A percentile compares a stretch with the other conserved stretches of the same genome.
Evolutionary conservation across 2,329 filamentous ascomycete species (phyloP).

Genomic region (Aureobasidium uvarum): DNA sequence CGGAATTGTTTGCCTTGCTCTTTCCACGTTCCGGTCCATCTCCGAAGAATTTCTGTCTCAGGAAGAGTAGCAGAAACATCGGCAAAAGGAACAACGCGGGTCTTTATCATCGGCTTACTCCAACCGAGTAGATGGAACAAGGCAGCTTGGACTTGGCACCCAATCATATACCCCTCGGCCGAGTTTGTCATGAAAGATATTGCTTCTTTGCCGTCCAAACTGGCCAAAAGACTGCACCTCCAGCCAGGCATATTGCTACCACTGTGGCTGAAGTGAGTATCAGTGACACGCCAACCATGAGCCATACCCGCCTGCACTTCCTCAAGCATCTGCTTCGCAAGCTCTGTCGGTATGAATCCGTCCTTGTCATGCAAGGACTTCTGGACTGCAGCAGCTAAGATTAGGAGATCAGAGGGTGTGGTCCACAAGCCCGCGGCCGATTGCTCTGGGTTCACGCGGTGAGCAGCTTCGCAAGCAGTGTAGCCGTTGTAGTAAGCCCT

Average conservation of each 20-base stretch:
- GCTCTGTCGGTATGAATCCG: slow-evolving; percentile 28
- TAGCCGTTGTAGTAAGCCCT: slow-evolving; percentile 31
- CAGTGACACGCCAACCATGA: slow-evolving; percentile 28
- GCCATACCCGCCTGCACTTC: slow-evolving; percentile 27
- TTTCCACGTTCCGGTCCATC: not conserved
- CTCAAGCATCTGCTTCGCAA: slow-evolving; percentile 32
- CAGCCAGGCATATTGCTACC: slow-evolving; percentile 9
- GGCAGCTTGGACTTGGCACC: not conserved
- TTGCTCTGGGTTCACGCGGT: slow-evolving; percentile 29
- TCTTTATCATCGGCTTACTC: not conserved
- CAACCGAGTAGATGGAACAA: not conserved
- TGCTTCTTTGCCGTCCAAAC: not conserved
- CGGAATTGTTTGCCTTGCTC: not conserved
- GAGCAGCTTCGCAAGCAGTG: not conserved
- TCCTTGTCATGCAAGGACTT: slow-evolving; percentile 24
- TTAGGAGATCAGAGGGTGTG: slow-evolving; percentile 33
- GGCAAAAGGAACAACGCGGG: not conserved
- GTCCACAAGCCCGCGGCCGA: slow-evolving; percentile 35
- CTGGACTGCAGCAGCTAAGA: slow-evolving; percentile 31
- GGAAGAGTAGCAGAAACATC: not conserved
- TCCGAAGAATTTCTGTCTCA: not conserved
- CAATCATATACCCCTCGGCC: not conserved
- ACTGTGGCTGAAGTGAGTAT: not conserved
- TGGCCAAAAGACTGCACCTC: not conserved
- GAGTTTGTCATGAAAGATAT: slow-evolving; percentile 3